Base-by-base conservation (phyloP, 192 early-diverging fungal species). In the Linnemannia exigua region DNA sequence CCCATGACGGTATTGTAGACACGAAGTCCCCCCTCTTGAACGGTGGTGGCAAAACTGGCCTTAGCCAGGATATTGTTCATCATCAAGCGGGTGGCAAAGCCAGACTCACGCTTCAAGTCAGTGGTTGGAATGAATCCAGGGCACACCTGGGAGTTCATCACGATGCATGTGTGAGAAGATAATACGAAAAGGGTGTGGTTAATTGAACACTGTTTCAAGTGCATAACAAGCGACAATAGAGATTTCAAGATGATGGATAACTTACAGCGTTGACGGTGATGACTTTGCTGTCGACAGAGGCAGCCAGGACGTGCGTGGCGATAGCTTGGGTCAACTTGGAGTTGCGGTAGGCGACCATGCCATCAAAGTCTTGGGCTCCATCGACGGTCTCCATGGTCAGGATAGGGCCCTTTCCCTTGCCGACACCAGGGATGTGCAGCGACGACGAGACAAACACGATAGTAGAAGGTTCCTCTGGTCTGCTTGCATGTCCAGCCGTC, bases 41-140 rank as follows among this genome's bases (percentile, higher is more conserved):
- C 79, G 5, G 80, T 77, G 3, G 86, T 76, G 20, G 86, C 79
- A 33, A 78, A 76, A 47, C 80, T 78, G 61, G 82, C 75, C 36
- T 72, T 75, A 17, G 86, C 75, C 22, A 87, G 61, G 25, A 87
- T 44, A 37, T 74, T 82, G 67, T 87, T 63, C 86, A 87, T 80
- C 38, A 87, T 12, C 47, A 87, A 17, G 7, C 79, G 75, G 7
- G 70, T 72, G 9, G 75, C 80, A 14, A 87, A 63, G 3, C 81
- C 81, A 52, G 76, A 82, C 16, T 87, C 76, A 17, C 86, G 80
- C 66, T 80, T 81, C n/a, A 87, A 58, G 47, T 77, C 79, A 2
- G 86, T 82, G 41, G 86, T 87, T 1, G 86, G 86, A 16, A 87
- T 66, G 52, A 87, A 87, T 12, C 86, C 86, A 36, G 86, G 86